Conservation (phyloP, 495 filamentous ascomycete species). For the Penicillium maclennaniae region DNA sequence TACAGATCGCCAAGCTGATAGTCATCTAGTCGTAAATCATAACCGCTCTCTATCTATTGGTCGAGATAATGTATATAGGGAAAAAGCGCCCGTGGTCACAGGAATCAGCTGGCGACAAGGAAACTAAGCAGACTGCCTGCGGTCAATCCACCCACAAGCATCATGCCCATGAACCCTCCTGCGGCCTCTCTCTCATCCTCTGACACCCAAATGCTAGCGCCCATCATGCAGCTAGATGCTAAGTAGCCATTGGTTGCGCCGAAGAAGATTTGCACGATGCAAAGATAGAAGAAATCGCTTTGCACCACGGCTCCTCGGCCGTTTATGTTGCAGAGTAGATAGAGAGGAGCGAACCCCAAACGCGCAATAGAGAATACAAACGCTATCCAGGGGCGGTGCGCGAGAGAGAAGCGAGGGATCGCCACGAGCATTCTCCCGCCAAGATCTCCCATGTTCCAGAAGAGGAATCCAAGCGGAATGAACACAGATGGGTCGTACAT, state of each 20-base stretch:
- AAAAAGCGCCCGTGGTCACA: not conserved
- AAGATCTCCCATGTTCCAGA: slow-evolving; percentile 93
- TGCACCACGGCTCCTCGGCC: slow-evolving; percentile 63
- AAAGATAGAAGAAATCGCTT: slow-evolving; percentile 84
- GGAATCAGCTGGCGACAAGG: slow-evolving; percentile 47
- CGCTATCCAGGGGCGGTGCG: slow-evolving; percentile 57
- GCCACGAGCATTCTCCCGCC: slow-evolving; percentile 68
- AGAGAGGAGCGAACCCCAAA: slow-evolving; percentile 73
- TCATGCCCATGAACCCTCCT: slow-evolving; percentile 90
- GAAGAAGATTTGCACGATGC: slow-evolving; percentile 77
- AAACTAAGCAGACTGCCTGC: slow-evolving; percentile 89
- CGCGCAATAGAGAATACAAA: slow-evolving; percentile 62
- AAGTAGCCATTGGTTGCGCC: slow-evolving; percentile 84
- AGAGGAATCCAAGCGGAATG: slow-evolving; percentile 83
- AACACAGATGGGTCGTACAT: slow-evolving; percentile 71
- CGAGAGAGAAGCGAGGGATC: slow-evolving; percentile 56
- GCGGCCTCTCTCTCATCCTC: slow-evolving; percentile 79
- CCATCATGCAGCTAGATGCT: slow-evolving; percentile 86
- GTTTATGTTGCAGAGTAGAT: slow-evolving; percentile 80
- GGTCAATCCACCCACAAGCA: slow-evolving; percentile 77
- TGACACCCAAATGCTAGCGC: slow-evolving; percentile 71
- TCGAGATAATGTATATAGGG: not conserved
- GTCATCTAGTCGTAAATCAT: not conserved
- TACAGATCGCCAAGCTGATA: too few species aligned
- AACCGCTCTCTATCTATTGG: not conserved